phyloP scores from a whole-genome alignment of 257 asterid species.

The Oldenlandia corymbosa region DNA sequence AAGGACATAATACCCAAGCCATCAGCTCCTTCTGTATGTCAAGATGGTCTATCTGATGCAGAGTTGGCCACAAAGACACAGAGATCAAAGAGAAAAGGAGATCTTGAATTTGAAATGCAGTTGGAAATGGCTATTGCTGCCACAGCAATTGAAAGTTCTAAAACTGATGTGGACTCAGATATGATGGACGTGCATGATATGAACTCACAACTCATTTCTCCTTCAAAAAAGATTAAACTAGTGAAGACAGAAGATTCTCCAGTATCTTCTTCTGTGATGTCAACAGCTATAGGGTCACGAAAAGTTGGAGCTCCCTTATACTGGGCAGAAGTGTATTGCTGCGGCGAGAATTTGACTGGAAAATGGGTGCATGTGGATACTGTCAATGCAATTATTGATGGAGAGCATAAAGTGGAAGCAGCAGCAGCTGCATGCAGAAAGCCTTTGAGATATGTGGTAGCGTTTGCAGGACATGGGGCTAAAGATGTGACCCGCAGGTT shows the following conservation, averaged over 20 bases:
- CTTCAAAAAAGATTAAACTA: slow-evolving; percentile 42
- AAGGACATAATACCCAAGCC: slow-evolving; percentile 29
- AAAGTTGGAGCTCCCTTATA: slow-evolving; percentile 90
- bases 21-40: slow-evolving; percentile 32
- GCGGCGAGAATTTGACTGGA: slow-evolving; percentile 84
- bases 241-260: slow-evolving; percentile 44
- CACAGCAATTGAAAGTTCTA: slow-evolving; percentile 48
- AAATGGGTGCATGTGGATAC: slow-evolving; percentile 95
- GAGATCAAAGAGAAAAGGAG: slow-evolving; percentile 72
- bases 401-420: slow-evolving; percentile 86
- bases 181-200: slow-evolving; percentile 33
- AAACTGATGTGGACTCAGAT: slow-evolving; percentile 23
- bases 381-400: slow-evolving; percentile 72
- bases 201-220: slow-evolving; percentile 31
- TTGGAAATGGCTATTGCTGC: slow-evolving; percentile 84
- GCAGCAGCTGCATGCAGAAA: slow-evolving; percentile 91
- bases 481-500: slow-evolving; percentile 99
- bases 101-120: slow-evolving; percentile 86
- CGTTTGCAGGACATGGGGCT: slow-evolving; percentile 94
- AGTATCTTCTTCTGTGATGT: slow-evolving; percentile 47
- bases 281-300: slow-evolving; percentile 85
- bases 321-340: slow-evolving; percentile 94
- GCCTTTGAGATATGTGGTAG: slow-evolving; percentile 82
- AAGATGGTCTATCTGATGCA: slow-evolving; percentile 34
- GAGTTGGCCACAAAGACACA: slow-evolving; percentile 26